These are phyloP conservation scores for Sinapis alba DNA, from an alignment of 441 rosid genomes.

Conservation along the genomic window DNA sequence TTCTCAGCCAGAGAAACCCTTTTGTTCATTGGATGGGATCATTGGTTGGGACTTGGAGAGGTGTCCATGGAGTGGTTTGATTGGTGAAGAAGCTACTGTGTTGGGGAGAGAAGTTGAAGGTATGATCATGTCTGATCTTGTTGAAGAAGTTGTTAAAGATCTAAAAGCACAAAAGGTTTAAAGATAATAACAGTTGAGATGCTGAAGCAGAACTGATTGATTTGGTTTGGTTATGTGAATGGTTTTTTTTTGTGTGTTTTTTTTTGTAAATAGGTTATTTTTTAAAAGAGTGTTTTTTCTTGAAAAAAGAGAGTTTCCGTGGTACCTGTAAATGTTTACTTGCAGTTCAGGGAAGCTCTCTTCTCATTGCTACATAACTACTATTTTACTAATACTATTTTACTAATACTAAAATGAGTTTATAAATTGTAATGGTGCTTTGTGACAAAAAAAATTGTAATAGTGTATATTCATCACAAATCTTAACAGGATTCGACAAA, in stretches of 20 bases:
- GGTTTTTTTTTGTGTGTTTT: slow-evolving; percentile 20
- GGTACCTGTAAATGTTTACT: slow-evolving; percentile 33
- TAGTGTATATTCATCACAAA: slow-evolving; percentile 7
- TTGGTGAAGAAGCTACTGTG: slow-evolving; percentile 54
- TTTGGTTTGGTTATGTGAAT: slow-evolving; percentile 36
- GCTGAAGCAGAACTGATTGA: slow-evolving; percentile 27
- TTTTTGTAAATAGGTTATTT: slow-evolving; percentile 25
- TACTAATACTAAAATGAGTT: slow-evolving; percentile 31
- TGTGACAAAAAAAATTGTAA: no score
- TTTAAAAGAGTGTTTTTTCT: slow-evolving; percentile 9
- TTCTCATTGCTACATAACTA: slow-evolving; percentile 34
- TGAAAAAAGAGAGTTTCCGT: slow-evolving; percentile 18
- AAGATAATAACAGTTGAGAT: slow-evolving; percentile 15
- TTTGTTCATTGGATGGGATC: slow-evolving; percentile 51
- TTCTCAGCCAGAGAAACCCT: slow-evolving; percentile 52
- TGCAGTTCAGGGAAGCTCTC: slow-evolving; percentile 33
- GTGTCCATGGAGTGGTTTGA: slow-evolving; percentile 59
- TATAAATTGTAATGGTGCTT: no score
- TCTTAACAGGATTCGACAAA: background rate
- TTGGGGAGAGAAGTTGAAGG: slow-evolving; percentile 71
- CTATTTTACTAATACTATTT: no score
- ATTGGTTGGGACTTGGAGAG: slow-evolving; percentile 55
- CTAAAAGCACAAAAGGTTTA: slow-evolving; percentile 21
- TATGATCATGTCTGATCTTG: slow-evolving; percentile 58
- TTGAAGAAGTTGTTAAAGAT: slow-evolving; percentile 65